These are phyloP conservation scores for Excoecaria agallocha DNA, from an alignment of 345 rosid species.

Conservation along the genomic window DNA sequence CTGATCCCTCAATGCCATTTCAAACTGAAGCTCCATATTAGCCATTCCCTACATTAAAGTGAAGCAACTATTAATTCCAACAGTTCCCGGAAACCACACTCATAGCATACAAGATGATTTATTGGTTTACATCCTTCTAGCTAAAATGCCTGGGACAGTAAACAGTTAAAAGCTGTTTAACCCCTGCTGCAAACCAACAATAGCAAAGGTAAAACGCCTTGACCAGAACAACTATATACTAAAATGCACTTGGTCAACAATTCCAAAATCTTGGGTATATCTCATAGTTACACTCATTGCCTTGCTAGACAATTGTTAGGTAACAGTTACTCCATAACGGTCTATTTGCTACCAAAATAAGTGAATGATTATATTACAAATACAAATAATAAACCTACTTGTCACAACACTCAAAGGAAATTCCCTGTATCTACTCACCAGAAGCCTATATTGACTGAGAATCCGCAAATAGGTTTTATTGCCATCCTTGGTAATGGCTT, in stretches of 20 bases:
- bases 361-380: background rate
- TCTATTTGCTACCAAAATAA: background rate
- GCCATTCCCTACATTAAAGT: slow-evolving; percentile 67
- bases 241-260: too few species aligned
- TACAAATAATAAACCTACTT: background rate
- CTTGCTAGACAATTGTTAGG: background rate
- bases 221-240: background rate
- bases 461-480: slow-evolving; percentile 81
- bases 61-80: slow-evolving; percentile 21
- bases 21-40: slow-evolving; percentile 88
- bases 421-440: slow-evolving; percentile 55
- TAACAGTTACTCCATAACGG: background rate
- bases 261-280: background rate
- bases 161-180: background rate
- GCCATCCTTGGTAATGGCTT: slow-evolving; percentile 73
- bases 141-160: background rate
- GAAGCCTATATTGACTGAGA: slow-evolving; percentile 84
- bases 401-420: background rate
- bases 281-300: background rate
- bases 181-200: background rate
- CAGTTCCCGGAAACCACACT: background rate
- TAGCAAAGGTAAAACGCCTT: background rate
- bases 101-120: background rate
- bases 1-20: slow-evolving; percentile 97
- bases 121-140: background rate